phyloP scores from a whole-genome alignment of 352 stramenopile species.

The Globisporangium echinulatum region DNA sequence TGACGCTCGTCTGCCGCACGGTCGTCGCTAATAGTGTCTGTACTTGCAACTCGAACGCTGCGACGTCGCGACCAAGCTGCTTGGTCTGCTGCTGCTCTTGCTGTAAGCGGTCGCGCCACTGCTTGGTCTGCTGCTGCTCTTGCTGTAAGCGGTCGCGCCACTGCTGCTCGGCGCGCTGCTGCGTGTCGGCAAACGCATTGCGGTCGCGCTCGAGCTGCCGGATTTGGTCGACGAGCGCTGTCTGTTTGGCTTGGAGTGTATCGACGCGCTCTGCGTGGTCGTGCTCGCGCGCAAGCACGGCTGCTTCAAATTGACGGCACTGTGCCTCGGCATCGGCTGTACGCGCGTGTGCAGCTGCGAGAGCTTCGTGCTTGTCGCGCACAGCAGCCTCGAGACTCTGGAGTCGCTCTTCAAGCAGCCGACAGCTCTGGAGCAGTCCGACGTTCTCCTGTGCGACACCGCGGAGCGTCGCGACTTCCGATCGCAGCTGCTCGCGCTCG shows the following conservation, averaged over 20 bases:
- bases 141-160: constrained; percentile 26
- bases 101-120: constrained; percentile 27
- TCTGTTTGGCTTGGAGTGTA: constrained; percentile 19
- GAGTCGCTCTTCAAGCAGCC: constrained; percentile 44
- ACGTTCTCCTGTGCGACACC: constrained; percentile 51
- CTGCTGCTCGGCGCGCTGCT: constrained; percentile 19
- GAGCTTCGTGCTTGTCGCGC: constrained; percentile 20
- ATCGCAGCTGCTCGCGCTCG: constrained; percentile 39
- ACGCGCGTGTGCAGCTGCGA: constrained; percentile 16
- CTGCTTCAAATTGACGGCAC: constrained; percentile 25
- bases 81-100: constrained; percentile 22
- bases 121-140: constrained; percentile 20
- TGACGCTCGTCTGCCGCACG: constrained; percentile 57
- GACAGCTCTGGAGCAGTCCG: constrained; percentile 42
- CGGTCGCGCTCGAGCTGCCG: constrained; percentile 29
- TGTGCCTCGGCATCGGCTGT: constrained; percentile 22
- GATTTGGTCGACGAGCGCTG: constrained; percentile 20
- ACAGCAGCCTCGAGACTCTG: constrained; percentile 32
- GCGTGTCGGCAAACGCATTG: constrained; percentile 19
- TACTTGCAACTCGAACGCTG: constrained; percentile 33
- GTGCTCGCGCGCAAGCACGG: constrained; percentile 21
- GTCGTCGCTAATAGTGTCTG: constrained; percentile 53
- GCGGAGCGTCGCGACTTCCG: constrained; percentile 27
- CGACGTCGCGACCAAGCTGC: constrained; percentile 21
- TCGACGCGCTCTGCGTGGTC: constrained; percentile 25